A percentile compares a stretch with the other conserved stretches of the same genome.
These are phyloP conservation scores for Colletotrichum sp. DNA, from an alignment of 2,329 filamentous ascomycete species.

Conservation along the genomic window DNA sequence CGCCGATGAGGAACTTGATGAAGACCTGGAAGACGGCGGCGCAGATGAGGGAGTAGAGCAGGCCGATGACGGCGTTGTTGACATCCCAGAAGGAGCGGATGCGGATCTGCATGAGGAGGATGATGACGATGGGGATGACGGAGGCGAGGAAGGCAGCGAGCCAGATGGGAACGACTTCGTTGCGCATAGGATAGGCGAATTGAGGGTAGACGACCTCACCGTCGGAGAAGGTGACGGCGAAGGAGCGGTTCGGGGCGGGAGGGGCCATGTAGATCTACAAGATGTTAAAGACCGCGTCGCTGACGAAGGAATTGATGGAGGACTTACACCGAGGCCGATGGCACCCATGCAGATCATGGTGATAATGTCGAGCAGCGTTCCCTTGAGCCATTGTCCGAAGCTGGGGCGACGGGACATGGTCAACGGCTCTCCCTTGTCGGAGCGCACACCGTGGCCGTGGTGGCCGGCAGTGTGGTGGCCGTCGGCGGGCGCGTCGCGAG, in stretches of 20 bases:
- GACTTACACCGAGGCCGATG: slow-evolving; percentile 68
- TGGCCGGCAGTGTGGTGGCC: neutral
- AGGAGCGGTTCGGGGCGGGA: slow-evolving; percentile 72
- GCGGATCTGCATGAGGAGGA: slow-evolving; percentile 71
- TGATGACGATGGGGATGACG: slow-evolving; percentile 68
- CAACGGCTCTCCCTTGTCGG: slow-evolving; percentile 27
- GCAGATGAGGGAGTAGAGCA: slow-evolving; percentile 72
- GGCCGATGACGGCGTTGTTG: slow-evolving; percentile 74
- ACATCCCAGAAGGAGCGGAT: slow-evolving; percentile 72
- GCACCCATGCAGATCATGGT: slow-evolving; percentile 72
- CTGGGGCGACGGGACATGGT: slow-evolving; percentile 58
- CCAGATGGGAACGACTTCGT: slow-evolving; percentile 76
- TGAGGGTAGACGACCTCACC: slow-evolving; percentile 73
- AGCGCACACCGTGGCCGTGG: neutral
- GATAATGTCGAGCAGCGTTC: slow-evolving; percentile 69
- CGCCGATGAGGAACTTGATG: slow-evolving; percentile 77
- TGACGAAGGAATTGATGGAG: accelerated
- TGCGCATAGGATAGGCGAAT: slow-evolving; percentile 73
- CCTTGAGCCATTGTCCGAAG: slow-evolving; percentile 74
- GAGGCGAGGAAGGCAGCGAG: slow-evolving; percentile 69
- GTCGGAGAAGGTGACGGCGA: slow-evolving; percentile 69
- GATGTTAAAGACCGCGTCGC: neutral
- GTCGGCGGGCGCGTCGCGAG: neutral
- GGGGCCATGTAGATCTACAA: slow-evolving; percentile 65
- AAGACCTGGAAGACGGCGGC: slow-evolving; percentile 81